These are phyloP conservation scores for Jatropha curcas DNA, from an alignment of 345 rosid genomes.

Conservation along the genomic window DNA sequence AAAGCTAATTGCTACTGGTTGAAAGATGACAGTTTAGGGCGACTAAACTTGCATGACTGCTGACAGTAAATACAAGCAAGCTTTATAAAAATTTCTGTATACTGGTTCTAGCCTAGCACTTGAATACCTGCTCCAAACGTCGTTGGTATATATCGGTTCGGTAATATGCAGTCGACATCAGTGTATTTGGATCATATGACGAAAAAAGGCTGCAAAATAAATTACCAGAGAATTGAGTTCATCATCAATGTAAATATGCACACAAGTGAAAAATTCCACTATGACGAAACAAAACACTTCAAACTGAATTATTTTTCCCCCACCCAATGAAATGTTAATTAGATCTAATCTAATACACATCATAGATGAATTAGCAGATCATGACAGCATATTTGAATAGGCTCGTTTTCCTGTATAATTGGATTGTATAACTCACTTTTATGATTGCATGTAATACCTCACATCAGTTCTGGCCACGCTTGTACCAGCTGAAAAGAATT, in stretches of 20 bases:
- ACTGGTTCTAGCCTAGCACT: background rate
- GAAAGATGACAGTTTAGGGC: background rate
- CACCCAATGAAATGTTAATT: background rate
- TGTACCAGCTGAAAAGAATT: background rate
- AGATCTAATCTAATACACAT: background rate
- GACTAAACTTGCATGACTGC: background rate
- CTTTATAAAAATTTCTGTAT: background rate
- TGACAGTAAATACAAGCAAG: background rate
- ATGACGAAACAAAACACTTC: background rate
- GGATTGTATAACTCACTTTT: background rate
- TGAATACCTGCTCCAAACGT: constrained; percentile 52
- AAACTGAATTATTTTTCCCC: background rate
- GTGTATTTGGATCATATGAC: constrained; percentile 65
- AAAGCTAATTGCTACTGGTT: background rate
- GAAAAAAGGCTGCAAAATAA: constrained; percentile 69
- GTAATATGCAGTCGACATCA: constrained; percentile 90
- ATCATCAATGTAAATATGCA: background rate
- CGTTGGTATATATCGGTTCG: constrained; percentile 77
- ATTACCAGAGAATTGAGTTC: background rate
- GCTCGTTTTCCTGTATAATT: constrained; percentile 3
- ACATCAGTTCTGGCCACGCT: background rate
- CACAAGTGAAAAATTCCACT: background rate
- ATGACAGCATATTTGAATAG: background rate
- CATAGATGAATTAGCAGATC: background rate
- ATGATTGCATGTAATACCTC: background rate